phyloP scores from a whole-genome alignment of 2,329 filamentous ascomycete genomes.

The Hypoxylon sp. region DNA sequence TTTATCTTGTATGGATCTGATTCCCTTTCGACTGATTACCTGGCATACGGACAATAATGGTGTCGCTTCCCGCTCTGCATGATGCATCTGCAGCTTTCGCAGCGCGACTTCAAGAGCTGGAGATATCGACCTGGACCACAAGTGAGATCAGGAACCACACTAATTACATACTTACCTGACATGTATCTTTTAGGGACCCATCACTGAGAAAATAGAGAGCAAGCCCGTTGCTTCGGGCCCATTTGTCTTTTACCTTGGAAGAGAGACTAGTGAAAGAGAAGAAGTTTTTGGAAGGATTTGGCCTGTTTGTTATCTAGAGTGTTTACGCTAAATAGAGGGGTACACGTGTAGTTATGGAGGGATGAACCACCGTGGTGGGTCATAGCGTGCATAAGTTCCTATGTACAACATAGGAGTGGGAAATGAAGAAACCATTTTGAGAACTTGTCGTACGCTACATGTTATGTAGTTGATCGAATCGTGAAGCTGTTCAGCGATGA shows the following conservation, averaged over 20 bases:
- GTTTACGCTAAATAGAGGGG: constrained; percentile 28
- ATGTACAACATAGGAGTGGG: constrained; percentile 30
- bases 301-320: constrained; percentile 8
- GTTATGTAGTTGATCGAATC: neutral
- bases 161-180: neutral
- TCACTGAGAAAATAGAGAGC: neutral
- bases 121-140: constrained; percentile 3
- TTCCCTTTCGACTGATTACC: constrained; percentile 25
- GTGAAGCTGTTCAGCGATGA: neutral
- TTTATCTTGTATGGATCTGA: constrained; percentile 31
- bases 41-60: constrained; percentile 23
- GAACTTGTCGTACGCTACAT: neutral
- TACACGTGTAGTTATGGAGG: constrained; percentile 14
- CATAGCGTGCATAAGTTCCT: constrained; percentile 44
- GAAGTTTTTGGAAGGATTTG: constrained; percentile 14
- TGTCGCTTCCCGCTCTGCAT: constrained; percentile 40
- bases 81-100: constrained; percentile 24
- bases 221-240: constrained; percentile 3
- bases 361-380: constrained; percentile 41
- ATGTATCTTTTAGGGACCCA: constrained; percentile 5
- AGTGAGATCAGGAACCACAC: neutral
- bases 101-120: constrained; percentile 4
- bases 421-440: constrained; percentile 17
- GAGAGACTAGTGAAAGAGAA: constrained; percentile 4
- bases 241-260: neutral